Conservation (phyloP, 208 protist genomes). For the Novymonas esmeraldas region DNA sequence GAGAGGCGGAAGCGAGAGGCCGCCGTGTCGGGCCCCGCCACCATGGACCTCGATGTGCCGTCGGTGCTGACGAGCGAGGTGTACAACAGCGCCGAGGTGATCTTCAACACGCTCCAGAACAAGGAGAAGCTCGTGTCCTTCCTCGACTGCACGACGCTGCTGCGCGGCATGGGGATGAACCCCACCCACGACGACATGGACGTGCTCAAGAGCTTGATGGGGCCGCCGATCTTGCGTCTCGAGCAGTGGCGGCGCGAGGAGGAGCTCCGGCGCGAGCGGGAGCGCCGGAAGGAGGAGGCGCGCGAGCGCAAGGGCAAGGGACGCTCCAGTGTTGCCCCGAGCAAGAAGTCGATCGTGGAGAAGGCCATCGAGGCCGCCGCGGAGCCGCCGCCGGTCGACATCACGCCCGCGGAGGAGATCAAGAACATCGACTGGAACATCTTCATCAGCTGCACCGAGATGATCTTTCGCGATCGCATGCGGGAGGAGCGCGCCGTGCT, state of each 20-base stretch:
- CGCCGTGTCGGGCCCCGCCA: neutral
- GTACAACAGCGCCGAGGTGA: conserved; percentile 82
- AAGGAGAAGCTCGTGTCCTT: conserved; percentile 91
- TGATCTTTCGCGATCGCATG: conserved; percentile 77
- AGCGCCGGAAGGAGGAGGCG: conserved; percentile 76
- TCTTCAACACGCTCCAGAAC: conserved; percentile 84
- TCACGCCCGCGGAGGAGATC: conserved; percentile 84
- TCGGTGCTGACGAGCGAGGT: conserved; percentile 90
- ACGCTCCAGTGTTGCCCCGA: conserved; percentile 12
- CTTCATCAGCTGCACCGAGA: conserved; percentile 87
- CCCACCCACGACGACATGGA: conserved; percentile 87
- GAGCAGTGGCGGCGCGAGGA: conserved; percentile 89
- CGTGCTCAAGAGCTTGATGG: conserved; percentile 70
- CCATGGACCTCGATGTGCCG: conserved; percentile 30
- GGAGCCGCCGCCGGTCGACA: conserved; percentile 47
- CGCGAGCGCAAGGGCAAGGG: conserved; percentile 48
- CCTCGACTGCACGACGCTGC: conserved; percentile 88
- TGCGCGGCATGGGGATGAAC: conserved; percentile 92
- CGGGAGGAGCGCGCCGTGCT: conserved; percentile 69
- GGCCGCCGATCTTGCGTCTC: conserved; percentile 71
- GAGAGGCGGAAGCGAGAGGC: no score
- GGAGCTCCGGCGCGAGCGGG: conserved; percentile 79
- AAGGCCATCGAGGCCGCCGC: conserved; percentile 35
- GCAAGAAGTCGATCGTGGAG: conserved; percentile 48
- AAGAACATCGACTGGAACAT: conserved; percentile 95